These are phyloP conservation scores for Arctostaphylos glauca DNA, from an alignment of 148 eudicot species.

Conservation along the genomic window DNA sequence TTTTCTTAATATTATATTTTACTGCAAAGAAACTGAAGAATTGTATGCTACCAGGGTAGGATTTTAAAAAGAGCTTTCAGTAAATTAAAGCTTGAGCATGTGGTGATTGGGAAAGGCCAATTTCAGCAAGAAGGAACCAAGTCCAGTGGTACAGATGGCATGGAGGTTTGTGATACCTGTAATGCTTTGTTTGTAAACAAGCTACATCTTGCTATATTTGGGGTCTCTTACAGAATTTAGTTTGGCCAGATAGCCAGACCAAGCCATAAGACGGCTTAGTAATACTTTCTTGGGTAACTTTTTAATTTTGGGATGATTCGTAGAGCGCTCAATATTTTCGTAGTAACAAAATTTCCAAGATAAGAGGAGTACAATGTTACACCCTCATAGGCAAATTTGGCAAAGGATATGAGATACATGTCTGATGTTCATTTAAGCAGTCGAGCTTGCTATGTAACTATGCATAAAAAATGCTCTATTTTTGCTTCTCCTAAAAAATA, in stretches of 20 bases:
- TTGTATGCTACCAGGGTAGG: constrained; percentile 54
- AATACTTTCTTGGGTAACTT: not conserved
- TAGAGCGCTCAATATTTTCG: not conserved
- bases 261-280: not conserved
- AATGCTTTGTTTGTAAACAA: not conserved
- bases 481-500: not conserved
- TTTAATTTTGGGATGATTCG: not conserved
- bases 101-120: constrained; percentile 93
- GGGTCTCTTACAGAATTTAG: not conserved
- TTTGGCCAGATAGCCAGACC: not conserved
- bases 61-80: constrained; percentile 95
- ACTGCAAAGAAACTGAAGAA: constrained; percentile 15
- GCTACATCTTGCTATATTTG: not conserved
- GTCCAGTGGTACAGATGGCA: constrained; percentile 34
- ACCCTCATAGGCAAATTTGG: not conserved
- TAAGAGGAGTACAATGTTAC: not conserved
- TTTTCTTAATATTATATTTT: constrained; percentile 5
- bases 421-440: not conserved
- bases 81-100: constrained; percentile 95
- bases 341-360: not conserved
- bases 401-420: no score
- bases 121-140: constrained; percentile 75
- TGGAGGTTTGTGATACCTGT: constrained; percentile 49
- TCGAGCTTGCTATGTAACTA: not conserved
- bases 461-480: not conserved